Base-by-base conservation (phyloP, 139 green algal species). In the Mesostigma viride region DNA sequence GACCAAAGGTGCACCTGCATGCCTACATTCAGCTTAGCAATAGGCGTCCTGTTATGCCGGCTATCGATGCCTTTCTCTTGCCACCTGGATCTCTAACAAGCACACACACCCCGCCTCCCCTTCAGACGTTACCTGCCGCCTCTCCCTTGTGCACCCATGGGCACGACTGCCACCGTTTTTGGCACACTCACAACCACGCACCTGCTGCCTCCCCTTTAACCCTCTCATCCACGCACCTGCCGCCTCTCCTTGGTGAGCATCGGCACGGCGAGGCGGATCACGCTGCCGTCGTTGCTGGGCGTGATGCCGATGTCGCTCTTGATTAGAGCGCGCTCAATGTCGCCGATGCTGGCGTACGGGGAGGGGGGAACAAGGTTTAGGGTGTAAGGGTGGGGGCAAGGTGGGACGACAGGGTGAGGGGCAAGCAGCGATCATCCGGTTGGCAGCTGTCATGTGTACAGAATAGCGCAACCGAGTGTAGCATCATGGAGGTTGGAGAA, bases 261-360 rank as follows among this genome's bases (percentile, higher is more conserved):
- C 4, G 93, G 93, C 28, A 98, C 79, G 64, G 80, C 81, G 56
- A 98, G 80, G 3, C 93, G 81, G 65, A 99, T 95, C 14, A 91
- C 70, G 36, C 90, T 87, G 35, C 93, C 93, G 64, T 99, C 93
- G 73, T 95, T 98, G 74, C 73, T 90, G 48, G 93, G 93, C 27
- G 86, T 97, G 31, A 97, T 78, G 35, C 87, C 91, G 2, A 99
- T 62, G 77, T 98, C 93, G 1, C 74, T 83, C 46, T 81, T 62
- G 71, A 87, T 71, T 22, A 88, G 69, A 2, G 79, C 83, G 44
- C 66, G 68, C 69, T 87, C 82, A 2, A 87, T 83, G 33, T 61
- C 67, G n/a, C 53, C 67, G n/a, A 96, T 79, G 35, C 65, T 71
- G 65, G n/a, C n/a, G n/a, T n/a, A n/a, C n/a, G n/a, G n/a, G n/a